Evolutionary conservation across 2,329 filamentous ascomycete species (phyloP), one percentile per base, ranked within the genome.

Genomic region (Orbilia quercus): DNA sequence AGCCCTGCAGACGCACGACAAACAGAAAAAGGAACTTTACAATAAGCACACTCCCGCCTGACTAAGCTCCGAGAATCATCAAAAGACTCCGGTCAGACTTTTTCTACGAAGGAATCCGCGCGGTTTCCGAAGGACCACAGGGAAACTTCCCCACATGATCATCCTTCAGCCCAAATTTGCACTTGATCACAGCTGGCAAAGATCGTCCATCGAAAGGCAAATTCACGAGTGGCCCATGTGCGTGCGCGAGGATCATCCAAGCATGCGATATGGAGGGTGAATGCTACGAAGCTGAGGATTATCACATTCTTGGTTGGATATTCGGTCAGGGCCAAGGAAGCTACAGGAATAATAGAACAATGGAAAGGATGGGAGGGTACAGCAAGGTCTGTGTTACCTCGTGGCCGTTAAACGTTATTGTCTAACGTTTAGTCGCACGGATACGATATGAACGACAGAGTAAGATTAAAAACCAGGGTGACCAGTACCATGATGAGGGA

Each of bases 261-360:
- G 28, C 12, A 12, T 23, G n/a, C 22, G 28, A 38, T 31, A 67
- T 67, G 53, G 63, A 67, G 63, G 63, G 63, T 53, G 54, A 34
- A 60, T 69, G 47, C 38, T 69, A 69, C 64, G 42, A 42, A 31
- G 25, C 31, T 36, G 12, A 14, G 20, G 31, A 36, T 38, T 40
- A 38, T 54, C 16, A 38, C 28, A 23, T 31, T 44, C 50, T 45
- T 64, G 36, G 36, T 42, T 16, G 34, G 44, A 44, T 25, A 38
- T 28, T 14, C 12, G 7, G 25, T 44, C 34, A 2, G 42, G 20
- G 22, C 34, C 22, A 34, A 31, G 47, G 48, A n/a, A 51, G 28
- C 28, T 31, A 31, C 5, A 9, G 28, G 28, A 44, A 40, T 6
- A 34, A 34, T 12, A 6, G 31, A 6, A 34, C 31, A 34, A 34